Conservation (phyloP, 768 basidiomycete species). For the Pleurotus sapidus region DNA sequence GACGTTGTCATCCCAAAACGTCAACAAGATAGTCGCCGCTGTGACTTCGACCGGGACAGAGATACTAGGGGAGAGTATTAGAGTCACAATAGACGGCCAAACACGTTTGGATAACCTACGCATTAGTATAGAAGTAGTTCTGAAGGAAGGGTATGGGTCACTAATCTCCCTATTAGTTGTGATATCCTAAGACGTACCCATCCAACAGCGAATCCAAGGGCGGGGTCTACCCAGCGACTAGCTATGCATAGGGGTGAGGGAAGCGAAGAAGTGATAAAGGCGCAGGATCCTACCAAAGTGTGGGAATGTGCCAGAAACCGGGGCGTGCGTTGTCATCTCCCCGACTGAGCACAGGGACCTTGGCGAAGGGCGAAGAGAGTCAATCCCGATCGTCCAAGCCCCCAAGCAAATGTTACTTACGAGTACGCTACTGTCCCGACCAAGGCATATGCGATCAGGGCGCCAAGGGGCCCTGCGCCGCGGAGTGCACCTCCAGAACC, state of each 20-base stretch:
- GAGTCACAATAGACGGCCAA: neutral
- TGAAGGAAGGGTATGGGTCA: slow-evolving; percentile 3
- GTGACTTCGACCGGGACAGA: slow-evolving; percentile 73
- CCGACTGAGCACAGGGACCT: slow-evolving; percentile 65
- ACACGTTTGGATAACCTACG: slow-evolving; percentile 23
- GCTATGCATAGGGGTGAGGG: slow-evolving; percentile 24
- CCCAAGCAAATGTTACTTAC: slow-evolving; percentile 29
- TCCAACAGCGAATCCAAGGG: slow-evolving; percentile 55
- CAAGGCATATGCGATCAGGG: slow-evolving; percentile 59
- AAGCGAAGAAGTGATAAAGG: neutral
- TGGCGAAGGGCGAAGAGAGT: neutral
- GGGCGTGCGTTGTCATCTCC: slow-evolving; percentile 81
- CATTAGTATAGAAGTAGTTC: slow-evolving; percentile 39
- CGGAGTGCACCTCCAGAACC: slow-evolving; percentile 63
- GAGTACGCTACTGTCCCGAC: slow-evolving; percentile 68
- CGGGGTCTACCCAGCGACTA: slow-evolving; percentile 56
- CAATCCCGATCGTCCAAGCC: no score
- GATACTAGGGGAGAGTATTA: slow-evolving; percentile 32
- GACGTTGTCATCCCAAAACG: slow-evolving; percentile 70
- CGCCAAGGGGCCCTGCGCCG: slow-evolving; percentile 64
- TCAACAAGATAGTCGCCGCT: slow-evolving; percentile 65
- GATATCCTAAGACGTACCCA: slow-evolving; percentile 33
- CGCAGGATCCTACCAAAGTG: slow-evolving; percentile 48
- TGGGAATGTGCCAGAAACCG: slow-evolving; percentile 76
- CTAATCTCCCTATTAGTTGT: no score